These are phyloP conservation scores for Boletus rubroflammeus DNA, from an alignment of 768 basidiomycete genomes.

Conservation along the genomic window DNA sequence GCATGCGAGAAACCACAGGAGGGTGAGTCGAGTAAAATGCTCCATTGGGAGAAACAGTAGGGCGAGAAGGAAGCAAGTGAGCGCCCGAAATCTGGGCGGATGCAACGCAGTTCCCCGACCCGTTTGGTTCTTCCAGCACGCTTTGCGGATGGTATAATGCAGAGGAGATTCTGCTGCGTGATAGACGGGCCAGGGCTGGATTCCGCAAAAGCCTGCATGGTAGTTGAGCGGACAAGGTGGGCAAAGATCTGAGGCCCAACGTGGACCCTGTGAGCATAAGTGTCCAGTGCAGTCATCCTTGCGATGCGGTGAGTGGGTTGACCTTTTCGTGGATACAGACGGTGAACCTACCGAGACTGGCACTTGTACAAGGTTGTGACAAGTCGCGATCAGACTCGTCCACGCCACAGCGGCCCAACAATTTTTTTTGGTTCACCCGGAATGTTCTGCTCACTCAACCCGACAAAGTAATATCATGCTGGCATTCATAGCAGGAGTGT, in stretches of 20 bases:
- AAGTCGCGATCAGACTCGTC: background rate
- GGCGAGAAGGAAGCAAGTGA: background rate
- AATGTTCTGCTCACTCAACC: background rate
- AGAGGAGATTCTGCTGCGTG: slow-evolving; percentile 3
- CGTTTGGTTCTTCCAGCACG: background rate
- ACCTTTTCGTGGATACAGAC: background rate
- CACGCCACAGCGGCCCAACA: background rate
- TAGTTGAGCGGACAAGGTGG: slow-evolving; percentile 26
- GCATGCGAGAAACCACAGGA: background rate
- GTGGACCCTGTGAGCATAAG: slow-evolving; percentile 86
- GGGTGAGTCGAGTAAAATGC: background rate
- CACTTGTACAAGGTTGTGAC: slow-evolving; percentile 21
- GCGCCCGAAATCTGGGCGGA: background rate
- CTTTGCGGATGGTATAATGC: background rate
- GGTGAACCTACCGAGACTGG: slow-evolving; percentile 44
- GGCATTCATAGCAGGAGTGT: slow-evolving; percentile 41
- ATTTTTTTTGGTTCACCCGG: background rate
- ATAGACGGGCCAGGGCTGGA: background rate
- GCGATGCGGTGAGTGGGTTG: slow-evolving; percentile 6
- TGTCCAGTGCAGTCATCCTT: slow-evolving; percentile 68
- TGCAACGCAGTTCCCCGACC: background rate
- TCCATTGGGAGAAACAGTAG: background rate
- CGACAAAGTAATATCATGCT: slow-evolving; percentile 6
- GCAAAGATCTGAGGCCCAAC: slow-evolving; percentile 57
- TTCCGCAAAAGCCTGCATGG: slow-evolving; percentile 30